Evolutionary conservation across 495 filamentous ascomycete species (phyloP), one percentile per base, ranked within the genome.

Genomic region (Haplographium delicatum): DNA sequence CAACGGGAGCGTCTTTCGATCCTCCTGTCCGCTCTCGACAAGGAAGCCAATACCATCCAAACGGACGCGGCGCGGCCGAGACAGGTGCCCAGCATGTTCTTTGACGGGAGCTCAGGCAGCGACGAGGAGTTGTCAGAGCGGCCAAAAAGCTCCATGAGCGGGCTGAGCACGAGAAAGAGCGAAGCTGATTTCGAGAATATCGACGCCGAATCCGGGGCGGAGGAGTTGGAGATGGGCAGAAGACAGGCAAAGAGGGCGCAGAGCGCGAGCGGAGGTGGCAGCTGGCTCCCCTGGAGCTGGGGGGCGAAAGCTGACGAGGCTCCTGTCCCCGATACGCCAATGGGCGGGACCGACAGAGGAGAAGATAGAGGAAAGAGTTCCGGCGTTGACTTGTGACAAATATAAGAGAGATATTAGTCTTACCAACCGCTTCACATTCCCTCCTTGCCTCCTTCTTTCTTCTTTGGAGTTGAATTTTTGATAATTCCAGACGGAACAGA

Each of bases 151-250:
- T 68, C 59, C 47, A 73, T 62, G 61, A 44, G 69, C 63, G 76
- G 62, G 62, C 28, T 56, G 22, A 52, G 52, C 28, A 42, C 49
- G 7, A 34, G 67, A 11, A 47, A 68, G 49, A 64, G 71, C 41
- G 68, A 80, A 6, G 59, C 89, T 61, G 88, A 90, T 51, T 95
- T 95, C 62, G 86, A 91, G 59, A 83, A 85, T 59, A 83, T 95
- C 53, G 83, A 89, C 30, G 73, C 74, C n/a, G 84, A 86, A 47
- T 85, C 84, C 56, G 73, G 75, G 1, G 43, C 50, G 4, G 72
- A 65, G 27, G 76, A 76, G 33, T 75, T 71, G 37, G 63, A 72
- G 11, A 64, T 65, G 13, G 47, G 51, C 37, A 60, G 62, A 48
- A 63, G 60, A 37, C 53, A 63, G 42, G 49, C 38, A 24, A 46